Percentiles rank a stretch among this genome's conserved stretches.
Conservation (phyloP, 192 early-diverging fungal genomes). For the Coemansia sp. region DNA sequence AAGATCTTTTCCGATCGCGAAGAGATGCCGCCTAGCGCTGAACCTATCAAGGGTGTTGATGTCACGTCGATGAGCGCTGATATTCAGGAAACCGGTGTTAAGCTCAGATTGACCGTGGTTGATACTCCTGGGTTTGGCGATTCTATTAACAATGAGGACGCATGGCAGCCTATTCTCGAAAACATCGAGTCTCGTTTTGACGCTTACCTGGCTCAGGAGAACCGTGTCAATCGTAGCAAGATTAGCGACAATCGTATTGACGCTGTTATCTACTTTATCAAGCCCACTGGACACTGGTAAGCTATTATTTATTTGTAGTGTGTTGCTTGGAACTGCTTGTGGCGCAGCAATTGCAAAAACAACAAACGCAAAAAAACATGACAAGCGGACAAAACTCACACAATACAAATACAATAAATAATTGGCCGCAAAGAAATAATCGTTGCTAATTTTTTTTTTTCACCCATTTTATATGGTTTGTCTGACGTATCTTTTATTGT, state of each 20-base stretch:
- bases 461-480: no score
- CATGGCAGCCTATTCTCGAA: slow-evolving; percentile 96
- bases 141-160: slow-evolving; percentile 97
- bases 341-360: background rate
- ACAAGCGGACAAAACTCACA: no score
- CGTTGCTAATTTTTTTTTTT: background rate
- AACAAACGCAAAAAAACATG: no score
- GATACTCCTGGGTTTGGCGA: slow-evolving; percentile 99
- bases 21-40: slow-evolving; percentile 63
- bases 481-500: slow-evolving; percentile 6
- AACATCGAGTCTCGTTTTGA: slow-evolving; percentile 96
- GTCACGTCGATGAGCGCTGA: slow-evolving; percentile 82
- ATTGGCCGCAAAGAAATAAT: no score
- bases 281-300: slow-evolving; percentile 89
- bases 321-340: no score
- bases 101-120: slow-evolving; percentile 89
- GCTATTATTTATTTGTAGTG: slow-evolving; percentile 8
- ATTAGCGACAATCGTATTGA: slow-evolving; percentile 95
- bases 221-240: slow-evolving; percentile 81
- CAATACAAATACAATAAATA: no score
- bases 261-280: slow-evolving; percentile 95
- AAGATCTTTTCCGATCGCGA: slow-evolving; percentile 85
- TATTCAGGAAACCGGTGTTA: slow-evolving; percentile 96
- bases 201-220: slow-evolving; percentile 90
- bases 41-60: slow-evolving; percentile 70